A percentile compares a stretch with the other conserved stretches of the same genome.
phyloP scores from a whole-genome alignment of 2,329 filamentous ascomycete genomes.

The Stachybotrys chlorohalonatus region DNA sequence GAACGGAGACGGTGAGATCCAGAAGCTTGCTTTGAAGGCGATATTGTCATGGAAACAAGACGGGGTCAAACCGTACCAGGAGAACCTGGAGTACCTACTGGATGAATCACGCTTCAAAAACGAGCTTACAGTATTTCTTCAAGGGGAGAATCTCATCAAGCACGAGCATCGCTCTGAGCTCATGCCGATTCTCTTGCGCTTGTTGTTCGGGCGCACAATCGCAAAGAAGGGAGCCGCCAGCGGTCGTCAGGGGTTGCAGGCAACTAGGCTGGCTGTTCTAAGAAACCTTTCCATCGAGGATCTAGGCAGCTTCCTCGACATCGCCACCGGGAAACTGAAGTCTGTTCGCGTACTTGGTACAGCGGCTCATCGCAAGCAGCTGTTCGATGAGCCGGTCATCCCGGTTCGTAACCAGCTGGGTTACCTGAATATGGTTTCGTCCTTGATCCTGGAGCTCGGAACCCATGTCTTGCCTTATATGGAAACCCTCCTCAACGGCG shows the following conservation, averaged over 20 bases:
- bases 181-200: constrained; percentile 76
- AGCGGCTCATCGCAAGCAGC: constrained; percentile 34
- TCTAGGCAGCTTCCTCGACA: constrained; percentile 71
- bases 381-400: constrained; percentile 51
- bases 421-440: constrained; percentile 82
- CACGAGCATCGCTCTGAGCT: constrained; percentile 62
- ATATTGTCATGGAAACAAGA: constrained; percentile 84
- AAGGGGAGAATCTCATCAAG: constrained; percentile 64
- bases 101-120: constrained; percentile 91
- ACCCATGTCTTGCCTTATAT: constrained; percentile 61
- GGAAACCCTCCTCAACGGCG: constrained; percentile 60
- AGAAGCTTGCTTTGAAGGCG: constrained; percentile 75
- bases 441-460: constrained; percentile 78
- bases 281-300: constrained; percentile 67
- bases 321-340: constrained; percentile 65
- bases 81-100: constrained; percentile 76
- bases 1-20: constrained; percentile 85
- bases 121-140: constrained; percentile 82
- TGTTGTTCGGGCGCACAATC: constrained; percentile 85
- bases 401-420: constrained; percentile 75
- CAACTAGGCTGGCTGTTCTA: constrained; percentile 71
- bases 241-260: constrained; percentile 71
- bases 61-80: constrained; percentile 67
- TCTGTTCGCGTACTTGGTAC: constrained; percentile 49
- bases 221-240: constrained; percentile 69